Percentiles rank a stretch among this genome's conserved stretches.
Evolutionary conservation across 2,329 filamentous ascomycete species (phyloP).

Genomic region (Colletotrichum aenigma): DNA sequence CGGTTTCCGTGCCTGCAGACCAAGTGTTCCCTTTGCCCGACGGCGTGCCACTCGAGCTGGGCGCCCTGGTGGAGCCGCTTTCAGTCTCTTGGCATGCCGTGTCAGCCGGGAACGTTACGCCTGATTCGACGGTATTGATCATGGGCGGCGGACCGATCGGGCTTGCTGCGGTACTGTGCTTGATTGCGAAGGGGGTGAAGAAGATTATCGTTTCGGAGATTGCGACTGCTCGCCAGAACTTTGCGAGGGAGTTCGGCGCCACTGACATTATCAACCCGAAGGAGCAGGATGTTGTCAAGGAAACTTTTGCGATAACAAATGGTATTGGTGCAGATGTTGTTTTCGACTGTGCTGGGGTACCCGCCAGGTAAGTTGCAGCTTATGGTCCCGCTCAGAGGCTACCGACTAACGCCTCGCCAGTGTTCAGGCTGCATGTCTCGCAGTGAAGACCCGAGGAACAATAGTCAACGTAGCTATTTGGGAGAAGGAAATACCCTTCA

Average conservation of each 20-base stretch:
- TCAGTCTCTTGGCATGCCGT: conserved; percentile 68
- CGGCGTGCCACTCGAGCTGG: conserved; percentile 55
- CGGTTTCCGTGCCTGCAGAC: conserved; percentile 50
- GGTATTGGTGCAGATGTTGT: conserved; percentile 24
- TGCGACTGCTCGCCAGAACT: conserved; percentile 51
- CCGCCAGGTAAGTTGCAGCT: conserved; percentile 5
- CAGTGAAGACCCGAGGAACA: conserved; percentile 25
- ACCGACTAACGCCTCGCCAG: neutral
- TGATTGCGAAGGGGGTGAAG: conserved; percentile 55
- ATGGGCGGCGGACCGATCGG: conserved; percentile 69
- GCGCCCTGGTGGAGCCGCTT: conserved; percentile 66
- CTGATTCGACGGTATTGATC: conserved; percentile 54
- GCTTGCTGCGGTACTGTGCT: conserved; percentile 61
- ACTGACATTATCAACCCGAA: conserved; percentile 17
- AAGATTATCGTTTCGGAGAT: conserved; percentile 64
- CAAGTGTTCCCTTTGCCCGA: conserved; percentile 53
- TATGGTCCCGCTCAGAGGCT: fast-evolving
- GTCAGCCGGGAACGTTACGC: conserved; percentile 28
- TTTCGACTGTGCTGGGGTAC: conserved; percentile 28
- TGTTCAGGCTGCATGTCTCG: conserved; percentile 24
- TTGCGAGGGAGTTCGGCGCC: conserved; percentile 59
- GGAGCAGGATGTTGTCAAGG: conserved; percentile 20
- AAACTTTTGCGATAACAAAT: conserved; percentile 17
- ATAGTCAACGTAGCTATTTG: conserved; percentile 29
- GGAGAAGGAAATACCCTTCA: conserved; percentile 25